Evolutionary conservation across 345 rosid genomes (phyloP).

Genomic region (Firmiana major): DNA sequence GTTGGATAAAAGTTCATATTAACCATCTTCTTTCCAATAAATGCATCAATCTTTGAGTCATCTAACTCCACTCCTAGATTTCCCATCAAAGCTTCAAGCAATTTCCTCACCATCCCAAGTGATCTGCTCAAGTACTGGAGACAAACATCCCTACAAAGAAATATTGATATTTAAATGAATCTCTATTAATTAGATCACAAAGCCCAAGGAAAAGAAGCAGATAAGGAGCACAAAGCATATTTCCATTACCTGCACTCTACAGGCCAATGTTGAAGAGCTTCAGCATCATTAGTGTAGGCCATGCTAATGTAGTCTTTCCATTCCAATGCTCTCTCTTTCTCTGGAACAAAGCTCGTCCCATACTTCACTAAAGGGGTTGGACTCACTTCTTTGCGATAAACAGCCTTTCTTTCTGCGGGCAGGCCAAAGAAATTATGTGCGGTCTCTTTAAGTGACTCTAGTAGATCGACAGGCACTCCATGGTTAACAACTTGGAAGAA

Average conservation of each 20-base stretch:
- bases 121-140: constrained; percentile 45
- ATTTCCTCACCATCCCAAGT: constrained; percentile 32
- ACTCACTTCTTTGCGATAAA: constrained; percentile 38
- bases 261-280: constrained; percentile 60
- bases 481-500: constrained; percentile 10
- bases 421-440: constrained; percentile 44
- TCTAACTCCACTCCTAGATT: constrained; percentile 36
- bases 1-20: constrained; percentile 61
- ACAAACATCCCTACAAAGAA: constrained; percentile 34
- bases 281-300: constrained; percentile 47
- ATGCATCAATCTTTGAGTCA: constrained; percentile 34
- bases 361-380: constrained; percentile 51
- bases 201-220: not conserved
- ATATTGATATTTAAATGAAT: no score
- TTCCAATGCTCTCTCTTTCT: constrained; percentile 55
- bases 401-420: constrained; percentile 39
- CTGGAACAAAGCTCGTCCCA: constrained; percentile 57
- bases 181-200: no score
- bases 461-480: constrained; percentile 46
- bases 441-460: constrained; percentile 39
- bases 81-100: constrained; percentile 36
- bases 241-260: constrained; percentile 34
- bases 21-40: constrained; percentile 40
- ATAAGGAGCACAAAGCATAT: not conserved
- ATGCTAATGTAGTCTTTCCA: constrained; percentile 64